These are phyloP conservation scores for Elsinoe ampelina DNA, from an alignment of 2,329 filamentous ascomycete species.

Conservation along the genomic window DNA sequence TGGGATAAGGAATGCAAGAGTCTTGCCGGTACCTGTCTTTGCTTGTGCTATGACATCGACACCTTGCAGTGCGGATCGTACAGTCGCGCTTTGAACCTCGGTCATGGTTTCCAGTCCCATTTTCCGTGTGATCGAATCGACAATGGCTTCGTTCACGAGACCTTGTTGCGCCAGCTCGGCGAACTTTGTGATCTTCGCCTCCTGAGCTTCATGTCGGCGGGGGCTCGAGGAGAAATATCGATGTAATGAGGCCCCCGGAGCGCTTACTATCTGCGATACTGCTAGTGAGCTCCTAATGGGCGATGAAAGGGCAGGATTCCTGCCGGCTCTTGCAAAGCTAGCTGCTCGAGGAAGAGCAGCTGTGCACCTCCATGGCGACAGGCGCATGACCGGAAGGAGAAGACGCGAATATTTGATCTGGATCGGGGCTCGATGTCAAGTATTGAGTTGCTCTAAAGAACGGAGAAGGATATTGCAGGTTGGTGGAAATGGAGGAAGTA, in stretches of 20 bases:
- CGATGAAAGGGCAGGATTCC: slow-evolving; percentile 19
- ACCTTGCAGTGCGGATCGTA: slow-evolving; percentile 69
- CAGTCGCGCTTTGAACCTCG: slow-evolving; percentile 77
- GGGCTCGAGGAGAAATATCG: slow-evolving; percentile 16
- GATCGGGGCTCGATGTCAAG: no score
- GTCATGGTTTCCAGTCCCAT: slow-evolving; percentile 84
- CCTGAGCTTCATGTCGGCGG: slow-evolving; percentile 16
- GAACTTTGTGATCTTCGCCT: slow-evolving; percentile 32
- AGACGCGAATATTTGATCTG: neutral
- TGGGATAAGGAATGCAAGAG: slow-evolving; percentile 82
- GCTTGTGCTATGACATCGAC: slow-evolving; percentile 87
- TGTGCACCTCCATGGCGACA: slow-evolving; percentile 28
- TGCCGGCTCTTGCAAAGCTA: slow-evolving; percentile 21
- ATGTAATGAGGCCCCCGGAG: slow-evolving; percentile 18
- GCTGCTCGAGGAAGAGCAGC: slow-evolving; percentile 29
- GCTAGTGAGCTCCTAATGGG: slow-evolving; percentile 10
- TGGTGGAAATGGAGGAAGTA: neutral
- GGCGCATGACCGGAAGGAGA: neutral
- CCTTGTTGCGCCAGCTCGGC: slow-evolving; percentile 33
- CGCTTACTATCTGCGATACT: slow-evolving; percentile 20
- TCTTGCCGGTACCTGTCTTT: slow-evolving; percentile 95
- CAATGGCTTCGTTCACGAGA: slow-evolving; percentile 54
- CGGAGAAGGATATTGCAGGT: no score
- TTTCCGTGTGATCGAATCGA: slow-evolving; percentile 56
- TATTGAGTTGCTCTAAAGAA: no score